Evolutionary conservation across 768 basidiomycete species (phyloP), one percentile per base, ranked within the genome.

Genomic region (Neoboletus magnificus): DNA sequence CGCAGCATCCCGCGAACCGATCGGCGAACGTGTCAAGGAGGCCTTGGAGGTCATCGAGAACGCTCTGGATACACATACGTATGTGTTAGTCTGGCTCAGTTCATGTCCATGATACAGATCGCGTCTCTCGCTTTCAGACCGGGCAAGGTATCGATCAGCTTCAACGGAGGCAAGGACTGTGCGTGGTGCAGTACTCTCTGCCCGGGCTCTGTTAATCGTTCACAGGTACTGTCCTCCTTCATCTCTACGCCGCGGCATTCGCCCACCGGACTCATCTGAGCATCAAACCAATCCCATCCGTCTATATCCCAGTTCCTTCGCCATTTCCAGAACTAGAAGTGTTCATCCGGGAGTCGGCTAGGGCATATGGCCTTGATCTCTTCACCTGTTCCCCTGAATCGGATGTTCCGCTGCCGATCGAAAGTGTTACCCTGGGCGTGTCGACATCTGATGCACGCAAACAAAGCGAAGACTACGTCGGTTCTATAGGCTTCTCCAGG

Each of bases 131-230:
- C 50, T 50, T 54, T 54, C 70, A 91, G 92, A 48, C 78, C 81
- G 65, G 82, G 87, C 35, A 76, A 79, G 52, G 74, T 94, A 5
- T 87, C 94, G 3, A 78, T 99, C 56, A 97, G 94, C 72, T 99
- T 98, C 76, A 99, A 98, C 62, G 97, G 97, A 11, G 97, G 97
- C 50, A 99, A 99, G 71, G 97, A 99, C 68, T 99, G 97, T 96
- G 65, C 63, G 86, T 77, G 15, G 27, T 15, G n/a, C 23, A 8
- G 30, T 10, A 30, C 30, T 45, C 44, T 32, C 27, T 27, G 4
- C 33, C 12, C 10, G 11, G 15, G 35, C 37, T 27, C 23, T 32
- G 39, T 50, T 61, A 12, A 62, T 39, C 9, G 52, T 55, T 44
- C 50, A 46, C 65, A 98, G 94, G 94, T 67, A 98, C 95, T 5